Conservation (phyloP, 1,284 basidiomycete genomes). For the Farysia itapuensis region DNA sequence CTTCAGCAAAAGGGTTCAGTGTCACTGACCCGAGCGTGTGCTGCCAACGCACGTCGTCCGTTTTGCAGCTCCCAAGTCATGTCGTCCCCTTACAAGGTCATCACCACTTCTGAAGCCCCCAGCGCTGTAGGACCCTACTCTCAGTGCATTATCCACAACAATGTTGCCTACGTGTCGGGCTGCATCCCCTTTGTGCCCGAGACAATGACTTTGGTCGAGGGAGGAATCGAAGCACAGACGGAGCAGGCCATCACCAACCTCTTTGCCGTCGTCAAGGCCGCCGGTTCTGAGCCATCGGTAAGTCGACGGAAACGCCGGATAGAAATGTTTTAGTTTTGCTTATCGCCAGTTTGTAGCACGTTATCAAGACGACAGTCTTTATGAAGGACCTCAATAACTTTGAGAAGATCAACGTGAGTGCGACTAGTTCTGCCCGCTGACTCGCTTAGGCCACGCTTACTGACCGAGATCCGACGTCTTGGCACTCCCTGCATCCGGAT, state of each 20-base stretch:
- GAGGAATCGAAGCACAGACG: slow-evolving; percentile 79
- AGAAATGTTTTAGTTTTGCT: too few species aligned
- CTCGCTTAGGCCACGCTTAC: not conserved
- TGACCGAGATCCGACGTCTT: not conserved
- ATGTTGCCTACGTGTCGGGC: slow-evolving; percentile 85
- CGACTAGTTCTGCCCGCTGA: too few species aligned
- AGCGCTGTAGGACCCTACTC: slow-evolving; percentile 58
- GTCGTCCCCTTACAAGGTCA: slow-evolving; percentile 51
- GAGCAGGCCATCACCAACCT: slow-evolving; percentile 84
- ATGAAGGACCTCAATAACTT: slow-evolving; percentile 92
- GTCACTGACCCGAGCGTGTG: too few species aligned
- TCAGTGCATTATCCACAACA: slow-evolving; percentile 77
- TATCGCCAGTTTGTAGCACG: slow-evolving; percentile 9
- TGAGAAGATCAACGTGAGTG: slow-evolving; percentile 71
- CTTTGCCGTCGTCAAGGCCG: slow-evolving; percentile 77
- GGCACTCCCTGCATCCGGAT: too few species aligned
- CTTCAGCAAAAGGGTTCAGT: too few species aligned
- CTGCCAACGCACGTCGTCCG: too few species aligned
- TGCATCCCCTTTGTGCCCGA: slow-evolving; percentile 81
- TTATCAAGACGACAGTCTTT: slow-evolving; percentile 69
- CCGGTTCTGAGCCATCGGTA: slow-evolving; percentile 63
- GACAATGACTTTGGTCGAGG: slow-evolving; percentile 73
- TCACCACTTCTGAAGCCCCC: slow-evolving; percentile 53
- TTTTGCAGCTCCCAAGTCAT: slow-evolving; percentile 2
- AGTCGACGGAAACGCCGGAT: not conserved